Conservation (phyloP, 2,329 filamentous ascomycete genomes). For the Daldinia eschscholtzii region DNA sequence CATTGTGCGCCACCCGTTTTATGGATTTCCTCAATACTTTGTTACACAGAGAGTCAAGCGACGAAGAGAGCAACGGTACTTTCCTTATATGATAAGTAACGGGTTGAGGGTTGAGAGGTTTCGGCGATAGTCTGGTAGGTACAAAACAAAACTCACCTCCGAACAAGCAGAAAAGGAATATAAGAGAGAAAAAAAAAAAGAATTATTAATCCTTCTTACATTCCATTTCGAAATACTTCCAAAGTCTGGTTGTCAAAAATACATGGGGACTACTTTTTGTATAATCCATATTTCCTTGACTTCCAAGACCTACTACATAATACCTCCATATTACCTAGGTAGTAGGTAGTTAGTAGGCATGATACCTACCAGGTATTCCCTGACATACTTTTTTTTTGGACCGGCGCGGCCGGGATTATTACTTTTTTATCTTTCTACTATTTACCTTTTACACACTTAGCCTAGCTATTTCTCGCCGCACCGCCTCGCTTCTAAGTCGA, state of each 20-base stretch:
- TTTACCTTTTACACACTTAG: slow-evolving; percentile 9
- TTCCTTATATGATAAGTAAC: slow-evolving; percentile 29
- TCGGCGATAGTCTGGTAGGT: slow-evolving; percentile 29
- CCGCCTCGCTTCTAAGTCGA: slow-evolving; percentile 31
- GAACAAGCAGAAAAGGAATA: slow-evolving; percentile 10
- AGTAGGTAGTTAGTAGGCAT: neutral
- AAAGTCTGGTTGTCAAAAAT: neutral
- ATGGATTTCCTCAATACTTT: slow-evolving; percentile 32
- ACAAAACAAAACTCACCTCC: slow-evolving; percentile 9
- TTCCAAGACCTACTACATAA: neutral
- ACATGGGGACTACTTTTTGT: neutral
- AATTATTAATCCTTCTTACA: neutral
- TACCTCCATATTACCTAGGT: too few relatives aligned
- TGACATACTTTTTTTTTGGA: slow-evolving; percentile 1
- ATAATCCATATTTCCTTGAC: neutral
- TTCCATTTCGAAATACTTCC: slow-evolving; percentile 1
- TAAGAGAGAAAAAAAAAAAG: neutral
- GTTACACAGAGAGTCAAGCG: slow-evolving; percentile 46
- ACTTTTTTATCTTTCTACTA: neutral
- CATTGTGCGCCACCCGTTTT: slow-evolving; percentile 41
- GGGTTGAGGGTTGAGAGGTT: slow-evolving; percentile 14
- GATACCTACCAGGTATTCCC: neutral
- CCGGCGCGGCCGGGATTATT: slow-evolving; percentile 12
- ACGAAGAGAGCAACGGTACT: slow-evolving; percentile 28
- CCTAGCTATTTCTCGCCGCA: slow-evolving; percentile 14